Evolutionary conservation across 2,329 filamentous ascomycete genomes (phyloP).

Genomic region (Trichophyton verrucosum): DNA sequence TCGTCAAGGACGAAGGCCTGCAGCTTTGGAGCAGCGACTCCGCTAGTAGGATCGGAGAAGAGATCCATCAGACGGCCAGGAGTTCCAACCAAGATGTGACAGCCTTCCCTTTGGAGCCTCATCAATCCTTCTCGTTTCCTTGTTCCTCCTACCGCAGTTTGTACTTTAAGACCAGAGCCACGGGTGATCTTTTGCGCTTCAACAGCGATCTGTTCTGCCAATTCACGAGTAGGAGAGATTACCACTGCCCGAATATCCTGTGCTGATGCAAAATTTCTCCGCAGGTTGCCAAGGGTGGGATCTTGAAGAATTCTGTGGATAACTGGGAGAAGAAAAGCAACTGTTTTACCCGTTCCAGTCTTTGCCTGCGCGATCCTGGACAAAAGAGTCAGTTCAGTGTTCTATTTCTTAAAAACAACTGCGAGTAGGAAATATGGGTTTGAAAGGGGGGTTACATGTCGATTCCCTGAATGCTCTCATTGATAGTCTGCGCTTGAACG

Average conservation of each 20-base stretch:
- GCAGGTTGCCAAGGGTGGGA: conserved; percentile 37
- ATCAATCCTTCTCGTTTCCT: conserved; percentile 57
- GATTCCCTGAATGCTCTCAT: conserved; percentile 61
- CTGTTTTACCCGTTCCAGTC: conserved; percentile 92
- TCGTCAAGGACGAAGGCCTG: conserved; percentile 52
- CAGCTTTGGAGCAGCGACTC: conserved; percentile 52
- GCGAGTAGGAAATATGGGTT: neutral
- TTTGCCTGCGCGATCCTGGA: conserved; percentile 81
- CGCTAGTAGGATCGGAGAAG: conserved; percentile 50
- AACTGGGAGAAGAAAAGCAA: conserved; percentile 80
- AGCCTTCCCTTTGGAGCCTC: conserved; percentile 60
- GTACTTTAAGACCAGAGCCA: conserved; percentile 55
- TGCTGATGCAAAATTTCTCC: conserved; percentile 14
- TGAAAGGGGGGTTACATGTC: conserved; percentile 55
- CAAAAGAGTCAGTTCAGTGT: neutral
- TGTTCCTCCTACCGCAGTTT: conserved; percentile 84
- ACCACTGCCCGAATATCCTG: conserved; percentile 48
- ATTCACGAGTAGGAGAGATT: conserved; percentile 50
- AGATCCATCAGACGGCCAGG: conserved; percentile 80
- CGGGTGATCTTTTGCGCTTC: conserved; percentile 60
- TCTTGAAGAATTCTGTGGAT: conserved; percentile 66
- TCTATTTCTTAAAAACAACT: conserved; percentile 10
- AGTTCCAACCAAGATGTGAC: conserved; percentile 80
- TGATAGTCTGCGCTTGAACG: conserved; percentile 76
- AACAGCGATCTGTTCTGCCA: conserved; percentile 51